phyloP scores from a whole-genome alignment of 768 basidiomycete genomes.

The Galerina sulciceps region DNA sequence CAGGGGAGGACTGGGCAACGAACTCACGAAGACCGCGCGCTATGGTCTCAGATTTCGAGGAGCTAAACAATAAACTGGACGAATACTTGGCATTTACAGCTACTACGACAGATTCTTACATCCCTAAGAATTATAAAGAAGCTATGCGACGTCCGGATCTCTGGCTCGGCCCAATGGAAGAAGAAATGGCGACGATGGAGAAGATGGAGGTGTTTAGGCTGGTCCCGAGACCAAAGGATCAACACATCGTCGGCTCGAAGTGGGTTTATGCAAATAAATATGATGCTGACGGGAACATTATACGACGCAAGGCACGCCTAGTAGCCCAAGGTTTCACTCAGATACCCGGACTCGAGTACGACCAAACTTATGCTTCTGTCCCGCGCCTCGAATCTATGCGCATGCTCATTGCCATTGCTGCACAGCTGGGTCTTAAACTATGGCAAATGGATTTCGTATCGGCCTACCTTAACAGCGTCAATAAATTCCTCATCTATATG shows the following conservation, averaged over 20 bases:
- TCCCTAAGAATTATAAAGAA: not conserved
- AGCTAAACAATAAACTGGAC: not conserved
- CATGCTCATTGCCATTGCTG: not conserved
- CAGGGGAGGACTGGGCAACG: not conserved
- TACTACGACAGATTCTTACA: not conserved
- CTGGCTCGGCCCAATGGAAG: slow-evolving; percentile 5
- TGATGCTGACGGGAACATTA: slow-evolving; percentile 28
- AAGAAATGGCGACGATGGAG: slow-evolving; percentile 2
- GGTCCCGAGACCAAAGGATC: not conserved
- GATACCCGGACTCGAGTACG: slow-evolving; percentile 33
- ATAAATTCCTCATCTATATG: slow-evolving; percentile 2
- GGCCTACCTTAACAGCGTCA: not conserved
- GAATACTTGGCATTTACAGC: not conserved
- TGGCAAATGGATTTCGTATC: not conserved
- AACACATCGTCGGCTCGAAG: slow-evolving; percentile 1
- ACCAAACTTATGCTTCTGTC: slow-evolving; percentile 13
- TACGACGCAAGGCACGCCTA: slow-evolving; percentile 37
- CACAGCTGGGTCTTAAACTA: not conserved
- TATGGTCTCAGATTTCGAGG: not conserved
- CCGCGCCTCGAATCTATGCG: slow-evolving; percentile 8
- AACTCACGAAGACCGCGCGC: not conserved
- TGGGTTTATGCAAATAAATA: slow-evolving; percentile 26
- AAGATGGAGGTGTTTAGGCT: slow-evolving; percentile 3
- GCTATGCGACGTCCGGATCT: not conserved
- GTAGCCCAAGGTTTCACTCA: slow-evolving; percentile 46